Evolutionary conservation across 2,329 filamentous ascomycete species (phyloP).

Genomic region (Chalaropsis ovoidea): DNA sequence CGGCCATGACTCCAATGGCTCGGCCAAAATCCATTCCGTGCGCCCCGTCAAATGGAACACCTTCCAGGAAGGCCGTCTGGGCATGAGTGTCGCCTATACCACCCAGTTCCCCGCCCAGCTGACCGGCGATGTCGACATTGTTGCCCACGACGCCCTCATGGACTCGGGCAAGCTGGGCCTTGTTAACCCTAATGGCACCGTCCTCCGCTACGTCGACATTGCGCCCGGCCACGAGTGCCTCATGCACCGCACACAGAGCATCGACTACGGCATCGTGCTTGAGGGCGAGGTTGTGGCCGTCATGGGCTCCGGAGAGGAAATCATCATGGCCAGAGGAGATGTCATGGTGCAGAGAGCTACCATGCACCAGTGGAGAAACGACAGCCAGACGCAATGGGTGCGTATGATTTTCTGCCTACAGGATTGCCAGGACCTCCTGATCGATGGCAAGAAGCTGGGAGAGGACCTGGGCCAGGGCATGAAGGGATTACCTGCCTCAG

Average conservation of each 20-base stretch:
- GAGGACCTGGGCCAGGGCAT: slow-evolving; percentile 23
- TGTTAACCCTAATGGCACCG: slow-evolving; percentile 34
- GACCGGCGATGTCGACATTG: slow-evolving; percentile 36
- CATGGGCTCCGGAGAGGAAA: slow-evolving; percentile 42
- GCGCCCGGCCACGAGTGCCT: slow-evolving; percentile 33
- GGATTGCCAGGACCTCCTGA: slow-evolving; percentile 29
- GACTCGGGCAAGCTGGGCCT: slow-evolving; percentile 30
- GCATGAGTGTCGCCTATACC: slow-evolving; percentile 37
- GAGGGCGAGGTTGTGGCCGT: slow-evolving; percentile 45
- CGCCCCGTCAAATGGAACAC: slow-evolving; percentile 26
- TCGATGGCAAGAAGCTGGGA: slow-evolving; percentile 19
- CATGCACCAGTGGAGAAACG: slow-evolving; percentile 46
- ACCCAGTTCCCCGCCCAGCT: slow-evolving; percentile 36
- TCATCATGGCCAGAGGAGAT: slow-evolving; percentile 41
- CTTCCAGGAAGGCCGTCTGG: slow-evolving; percentile 32
- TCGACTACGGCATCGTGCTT: slow-evolving; percentile 47
- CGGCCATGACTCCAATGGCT: slow-evolving; percentile 21
- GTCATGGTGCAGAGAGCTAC: slow-evolving; percentile 47
- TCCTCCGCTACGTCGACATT: slow-evolving; percentile 42
- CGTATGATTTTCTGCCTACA: slow-evolving; percentile 39
- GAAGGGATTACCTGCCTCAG: slow-evolving; percentile 10
- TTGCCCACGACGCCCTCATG: slow-evolving; percentile 32
- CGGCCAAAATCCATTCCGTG: slow-evolving; percentile 26
- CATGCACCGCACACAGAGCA: slow-evolving; percentile 45
- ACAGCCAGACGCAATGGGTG: slow-evolving; percentile 39